These are phyloP conservation scores for Monocercomonoides exilis DNA, from an alignment of 78 protist species.

Conservation along the genomic window DNA sequence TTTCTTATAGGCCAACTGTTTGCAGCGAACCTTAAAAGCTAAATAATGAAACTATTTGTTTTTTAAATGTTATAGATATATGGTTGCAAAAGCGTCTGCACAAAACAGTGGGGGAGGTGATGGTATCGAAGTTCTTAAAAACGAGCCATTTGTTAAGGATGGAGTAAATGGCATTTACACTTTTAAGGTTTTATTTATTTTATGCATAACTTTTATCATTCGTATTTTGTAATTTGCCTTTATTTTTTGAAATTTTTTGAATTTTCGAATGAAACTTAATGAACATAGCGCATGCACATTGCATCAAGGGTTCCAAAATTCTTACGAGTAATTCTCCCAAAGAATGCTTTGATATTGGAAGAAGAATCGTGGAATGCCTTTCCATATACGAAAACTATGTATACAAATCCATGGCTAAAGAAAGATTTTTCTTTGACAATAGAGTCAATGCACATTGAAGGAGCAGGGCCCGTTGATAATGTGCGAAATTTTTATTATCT, in stretches of 20 bases:
- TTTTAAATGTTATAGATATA: not conserved
- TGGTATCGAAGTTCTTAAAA: conserved; percentile 63
- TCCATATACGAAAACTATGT: not conserved
- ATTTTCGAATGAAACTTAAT: not conserved
- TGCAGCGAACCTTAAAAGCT: not conserved
- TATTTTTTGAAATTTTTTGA: conserved; percentile 31
- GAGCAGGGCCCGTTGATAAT: conserved; percentile 37
- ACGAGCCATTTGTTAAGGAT: conserved; percentile 57
- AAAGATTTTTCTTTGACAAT: conserved; percentile 45
- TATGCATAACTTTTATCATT: not conserved
- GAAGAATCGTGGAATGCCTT: conserved; percentile 73
- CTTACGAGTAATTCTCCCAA: conserved; percentile 49
- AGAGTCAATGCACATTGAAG: conserved; percentile 56
- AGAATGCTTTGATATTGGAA: conserved; percentile 49
- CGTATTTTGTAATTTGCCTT: not conserved
- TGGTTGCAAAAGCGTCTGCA: not conserved
- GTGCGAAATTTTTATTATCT: not conserved
- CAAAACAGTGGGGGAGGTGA: conserved; percentile 40
- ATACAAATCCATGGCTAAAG: conserved; percentile 50
- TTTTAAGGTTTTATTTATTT: conserved; percentile 42
- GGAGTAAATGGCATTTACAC: conserved; percentile 62
- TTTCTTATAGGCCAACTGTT: not conserved
- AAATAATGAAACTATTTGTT: not conserved
- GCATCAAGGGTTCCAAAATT: conserved; percentile 10
- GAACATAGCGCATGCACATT: not conserved